A percentile compares a stretch with the other conserved stretches of the same genome.
Evolutionary conservation across 257 asterid genomes (phyloP).

Genomic region (Capsicum baccatum): DNA sequence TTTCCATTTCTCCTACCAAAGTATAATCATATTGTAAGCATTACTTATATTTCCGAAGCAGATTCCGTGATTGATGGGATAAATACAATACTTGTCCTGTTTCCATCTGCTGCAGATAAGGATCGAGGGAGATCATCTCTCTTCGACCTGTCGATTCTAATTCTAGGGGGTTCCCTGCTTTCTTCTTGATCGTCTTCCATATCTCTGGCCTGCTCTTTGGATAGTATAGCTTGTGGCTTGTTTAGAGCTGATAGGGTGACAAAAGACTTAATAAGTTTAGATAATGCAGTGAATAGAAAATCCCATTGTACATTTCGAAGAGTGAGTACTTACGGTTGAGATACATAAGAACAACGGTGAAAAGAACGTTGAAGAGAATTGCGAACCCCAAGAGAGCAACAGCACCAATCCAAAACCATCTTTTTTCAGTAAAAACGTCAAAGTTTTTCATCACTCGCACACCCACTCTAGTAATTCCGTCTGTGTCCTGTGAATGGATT

Average conservation of each 20-base stretch:
- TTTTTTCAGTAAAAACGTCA: slow-evolving; percentile 47
- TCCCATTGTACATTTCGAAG: neutral
- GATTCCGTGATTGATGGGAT: neutral
- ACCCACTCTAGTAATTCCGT: slow-evolving; percentile 48
- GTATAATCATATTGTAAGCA: slow-evolving; percentile 21
- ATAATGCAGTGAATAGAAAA: neutral
- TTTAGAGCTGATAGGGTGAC: slow-evolving; percentile 60
- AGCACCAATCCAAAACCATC: slow-evolving; percentile 73
- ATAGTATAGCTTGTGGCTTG: slow-evolving; percentile 82
- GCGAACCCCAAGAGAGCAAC: slow-evolving; percentile 58
- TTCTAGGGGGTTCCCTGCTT: slow-evolving; percentile 51
- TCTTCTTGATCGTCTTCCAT: slow-evolving; percentile 59
- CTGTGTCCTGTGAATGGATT: slow-evolving; percentile 45
- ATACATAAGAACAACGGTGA: slow-evolving; percentile 60
- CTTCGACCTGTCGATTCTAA: slow-evolving; percentile 51
- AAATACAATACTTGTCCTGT: slow-evolving; percentile 55
- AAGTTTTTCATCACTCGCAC: slow-evolving; percentile 48
- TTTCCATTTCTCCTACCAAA: slow-evolving; percentile 66
- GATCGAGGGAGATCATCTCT: slow-evolving; percentile 52
- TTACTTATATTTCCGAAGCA: neutral
- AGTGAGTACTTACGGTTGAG: slow-evolving; percentile 54
- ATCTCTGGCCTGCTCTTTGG: slow-evolving; percentile 79
- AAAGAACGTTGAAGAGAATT: slow-evolving; percentile 56
- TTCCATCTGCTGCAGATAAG: slow-evolving; percentile 56
- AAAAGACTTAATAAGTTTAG: neutral